A percentile compares a stretch with the other conserved stretches of the same genome.
phyloP scores from a whole-genome alignment of 108 stramenopile species.

The Nitzschia sp. region DNA sequence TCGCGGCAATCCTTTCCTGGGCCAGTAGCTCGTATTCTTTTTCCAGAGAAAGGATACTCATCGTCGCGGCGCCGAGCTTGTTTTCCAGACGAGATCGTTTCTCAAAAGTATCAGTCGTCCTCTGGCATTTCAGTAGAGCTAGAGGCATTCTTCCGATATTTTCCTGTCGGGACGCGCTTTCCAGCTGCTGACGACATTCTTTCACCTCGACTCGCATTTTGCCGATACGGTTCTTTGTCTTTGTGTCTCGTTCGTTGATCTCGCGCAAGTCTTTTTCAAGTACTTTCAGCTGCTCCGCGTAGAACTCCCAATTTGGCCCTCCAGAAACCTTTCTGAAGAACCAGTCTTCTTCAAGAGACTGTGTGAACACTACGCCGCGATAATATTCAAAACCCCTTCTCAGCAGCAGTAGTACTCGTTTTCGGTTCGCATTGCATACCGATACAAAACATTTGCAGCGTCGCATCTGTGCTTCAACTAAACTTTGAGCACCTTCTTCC shows the following conservation, averaged over 20 bases:
- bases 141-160: neutral
- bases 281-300: neutral
- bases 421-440: conserved; percentile 20
- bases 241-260: neutral
- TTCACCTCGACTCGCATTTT: neutral
- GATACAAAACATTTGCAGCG: conserved; percentile 10
- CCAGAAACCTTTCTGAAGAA: neutral
- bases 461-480: conserved; percentile 9
- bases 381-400: conserved; percentile 20
- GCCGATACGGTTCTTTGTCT: neutral
- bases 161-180: neutral
- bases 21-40: neutral
- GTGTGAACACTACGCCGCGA: neutral
- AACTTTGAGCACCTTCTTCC: neutral
- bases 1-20: neutral
- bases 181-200: conserved; percentile 1
- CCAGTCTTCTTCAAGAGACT: neutral
- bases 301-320: neutral
- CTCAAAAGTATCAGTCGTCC: neutral
- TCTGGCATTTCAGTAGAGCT: conserved; percentile 4
- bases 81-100: conserved; percentile 10
- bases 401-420: neutral
- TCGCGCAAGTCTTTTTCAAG: conserved; percentile 11
- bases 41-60: conserved; percentile 6
- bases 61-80: conserved; percentile 1